Base-by-base conservation (phyloP, 2,329 filamentous ascomycete genomes). In the Penicillium occitanis region DNA sequence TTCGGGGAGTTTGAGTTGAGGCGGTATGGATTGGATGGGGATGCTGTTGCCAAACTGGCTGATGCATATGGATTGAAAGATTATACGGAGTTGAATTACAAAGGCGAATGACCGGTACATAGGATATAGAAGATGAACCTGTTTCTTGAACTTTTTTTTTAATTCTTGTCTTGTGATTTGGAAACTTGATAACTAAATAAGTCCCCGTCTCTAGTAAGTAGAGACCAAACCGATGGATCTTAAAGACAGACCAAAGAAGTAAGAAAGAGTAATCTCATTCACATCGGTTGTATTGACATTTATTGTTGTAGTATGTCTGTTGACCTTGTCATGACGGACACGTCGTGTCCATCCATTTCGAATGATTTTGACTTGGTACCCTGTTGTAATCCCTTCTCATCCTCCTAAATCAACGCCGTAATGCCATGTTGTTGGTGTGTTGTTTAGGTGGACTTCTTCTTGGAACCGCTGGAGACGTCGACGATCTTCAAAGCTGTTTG, bases 1-100 rank as follows among this genome's bases (percentile, higher is more conserved):
- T 91, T 91, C 80, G 87, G 87, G 0, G 89, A 91, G 75, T 78
- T 88, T 67, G 89, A 91, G 76, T 72, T 90, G 70, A 75, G 84
- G 64, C 76, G 76, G 64, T 69, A 66, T 55, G 73, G 76, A 33
- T 67, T 81, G 64, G 67, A 68, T 19, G 46, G 71, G 8, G 71
- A 69, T 37, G 70, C 68, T 48, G 70, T 78, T 44, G 68, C 71
- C 53, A 68, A 63, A 55, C 66, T 73, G 63, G 68, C 81, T 66
- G 66, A 68, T 50, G 71, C 28, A 65, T 78, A 71, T 70, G 76
- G 72, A 8, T 69, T 82, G 44, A 68, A 69, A 13, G 76, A 69
- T 0, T 83, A 80, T 74, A 66, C 42, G 37, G 78, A 82, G 71
- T 37, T 79, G 44, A 19, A 11, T 33, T 84, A 83, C 75, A 58